phyloP scores from a whole-genome alignment of 345 rosid genomes.

The Sisymbrium altissimum region DNA sequence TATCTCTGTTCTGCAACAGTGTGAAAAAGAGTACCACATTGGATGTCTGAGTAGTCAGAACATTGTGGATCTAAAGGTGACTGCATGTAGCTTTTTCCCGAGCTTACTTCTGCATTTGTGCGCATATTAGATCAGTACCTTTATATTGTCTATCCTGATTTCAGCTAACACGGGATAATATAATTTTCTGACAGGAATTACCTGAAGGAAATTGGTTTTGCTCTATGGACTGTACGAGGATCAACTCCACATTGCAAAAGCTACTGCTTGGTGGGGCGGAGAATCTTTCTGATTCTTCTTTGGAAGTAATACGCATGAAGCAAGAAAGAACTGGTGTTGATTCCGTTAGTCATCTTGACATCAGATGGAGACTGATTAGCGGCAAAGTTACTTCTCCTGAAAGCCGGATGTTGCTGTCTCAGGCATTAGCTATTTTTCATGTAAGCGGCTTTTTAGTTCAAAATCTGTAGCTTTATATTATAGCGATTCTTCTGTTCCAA shows the following conservation, averaged over 20 bases:
- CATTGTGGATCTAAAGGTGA: slow-evolving; percentile 82
- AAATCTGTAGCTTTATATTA: background rate
- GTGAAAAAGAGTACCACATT: slow-evolving; percentile 83
- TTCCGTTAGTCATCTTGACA: slow-evolving; percentile 39
- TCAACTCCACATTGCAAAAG: slow-evolving; percentile 69
- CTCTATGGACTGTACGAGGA: slow-evolving; percentile 62
- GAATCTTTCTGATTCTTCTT: slow-evolving; percentile 62
- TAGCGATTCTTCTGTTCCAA: background rate
- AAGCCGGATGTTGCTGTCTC: slow-evolving; percentile 60
- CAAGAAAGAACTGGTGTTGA: slow-evolving; percentile 42
- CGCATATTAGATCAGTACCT: background rate
- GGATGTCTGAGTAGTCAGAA: slow-evolving; percentile 87
- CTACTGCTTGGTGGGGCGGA: slow-evolving; percentile 65
- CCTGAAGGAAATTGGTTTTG: slow-evolving; percentile 97
- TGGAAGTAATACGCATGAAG: slow-evolving; percentile 53
- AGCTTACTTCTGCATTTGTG: background rate
- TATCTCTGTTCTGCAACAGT: slow-evolving; percentile 42
- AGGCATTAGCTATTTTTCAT: slow-evolving; percentile 91
- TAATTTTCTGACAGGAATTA: slow-evolving; percentile 58
- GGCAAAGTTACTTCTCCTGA: slow-evolving; percentile 64
- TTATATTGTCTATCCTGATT: background rate
- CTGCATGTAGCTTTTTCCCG: slow-evolving; percentile 10
- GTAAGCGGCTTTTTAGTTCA: slow-evolving; percentile 46
- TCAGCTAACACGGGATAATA: slow-evolving; percentile 12
- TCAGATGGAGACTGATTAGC: slow-evolving; percentile 89